Evolutionary conservation across 352 stramenopile species (phyloP).

Genomic region (Blastocystis sp.): DNA sequence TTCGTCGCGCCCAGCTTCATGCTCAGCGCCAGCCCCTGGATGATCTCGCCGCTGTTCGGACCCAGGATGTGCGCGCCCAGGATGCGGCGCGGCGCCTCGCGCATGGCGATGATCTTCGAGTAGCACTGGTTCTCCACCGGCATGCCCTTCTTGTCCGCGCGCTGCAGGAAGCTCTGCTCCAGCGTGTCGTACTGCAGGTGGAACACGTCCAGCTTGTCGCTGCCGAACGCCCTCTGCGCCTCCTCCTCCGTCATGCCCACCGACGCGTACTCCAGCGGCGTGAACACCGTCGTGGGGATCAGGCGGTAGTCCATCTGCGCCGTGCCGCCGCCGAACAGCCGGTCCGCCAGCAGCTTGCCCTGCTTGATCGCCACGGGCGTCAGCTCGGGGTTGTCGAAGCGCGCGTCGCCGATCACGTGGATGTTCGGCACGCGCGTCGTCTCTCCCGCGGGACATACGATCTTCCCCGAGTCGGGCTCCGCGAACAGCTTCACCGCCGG

Average conservation of each 20-base stretch:
- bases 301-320: constrained; percentile 73
- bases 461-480: constrained; percentile 69
- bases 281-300: constrained; percentile 85
- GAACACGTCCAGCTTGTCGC: constrained; percentile 90
- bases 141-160: constrained; percentile 71
- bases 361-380: constrained; percentile 95
- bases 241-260: constrained; percentile 92
- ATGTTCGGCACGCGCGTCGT: constrained; percentile 89
- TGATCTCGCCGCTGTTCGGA: constrained; percentile 92
- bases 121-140: constrained; percentile 80
- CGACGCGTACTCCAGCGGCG: constrained; percentile 92
- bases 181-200: constrained; percentile 87
- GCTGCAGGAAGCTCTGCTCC: constrained; percentile 80
- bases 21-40: constrained; percentile 83
- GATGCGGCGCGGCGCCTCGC: constrained; percentile 76
- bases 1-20: constrained; percentile 91
- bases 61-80: constrained; percentile 96
- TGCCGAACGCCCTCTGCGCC: constrained; percentile 81
- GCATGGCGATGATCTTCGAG: constrained; percentile 86
- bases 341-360: constrained; percentile 82
- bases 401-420: constrained; percentile 93
- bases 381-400: constrained; percentile 88
- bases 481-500: constrained; percentile 79
- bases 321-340: constrained; percentile 81
- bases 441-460: constrained; percentile 77